A percentile compares a stretch with the other conserved stretches of the same genome.
phyloP scores from a whole-genome alignment of 306 rosid genomes.

The Rubus idaeus region DNA sequence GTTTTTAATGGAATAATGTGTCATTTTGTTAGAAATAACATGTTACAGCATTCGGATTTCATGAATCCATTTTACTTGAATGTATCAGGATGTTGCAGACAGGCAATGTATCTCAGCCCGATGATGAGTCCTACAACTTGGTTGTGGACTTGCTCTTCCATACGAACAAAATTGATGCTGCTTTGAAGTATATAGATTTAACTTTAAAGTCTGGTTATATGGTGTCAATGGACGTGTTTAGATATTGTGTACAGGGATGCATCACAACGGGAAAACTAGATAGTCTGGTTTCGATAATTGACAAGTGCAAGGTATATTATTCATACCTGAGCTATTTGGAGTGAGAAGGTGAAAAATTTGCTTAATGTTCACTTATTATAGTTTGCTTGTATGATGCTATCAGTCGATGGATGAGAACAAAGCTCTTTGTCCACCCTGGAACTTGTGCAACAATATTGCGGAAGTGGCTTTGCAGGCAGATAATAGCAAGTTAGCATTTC shows the following conservation, averaged over 20 bases:
- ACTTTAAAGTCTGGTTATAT: constrained; percentile 65
- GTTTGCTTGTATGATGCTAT: constrained; percentile 30
- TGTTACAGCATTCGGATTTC: neutral
- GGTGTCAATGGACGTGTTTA: constrained; percentile 60
- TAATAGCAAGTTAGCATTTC: constrained; percentile 76
- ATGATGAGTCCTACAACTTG: constrained; percentile 74
- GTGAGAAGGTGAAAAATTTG: constrained; percentile 15
- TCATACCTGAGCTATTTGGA: constrained; percentile 11
- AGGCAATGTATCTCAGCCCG: constrained; percentile 71
- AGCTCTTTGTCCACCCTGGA: constrained; percentile 92
- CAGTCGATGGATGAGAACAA: constrained; percentile 88
- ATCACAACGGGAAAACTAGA: constrained; percentile 64
- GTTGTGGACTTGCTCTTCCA: constrained; percentile 73
- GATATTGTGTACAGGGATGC: constrained; percentile 55
- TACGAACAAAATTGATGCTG: constrained; percentile 51
- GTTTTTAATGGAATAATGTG: too few species aligned
- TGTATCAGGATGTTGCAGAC: constrained; percentile 79
- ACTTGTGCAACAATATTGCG: constrained; percentile 58
- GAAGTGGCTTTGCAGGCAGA: constrained; percentile 64
- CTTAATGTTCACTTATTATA: constrained; percentile 25
- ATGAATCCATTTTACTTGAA: constrained; percentile 23
- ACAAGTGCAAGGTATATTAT: constrained; percentile 71
- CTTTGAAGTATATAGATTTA: constrained; percentile 68
- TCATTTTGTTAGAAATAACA: too few species aligned
- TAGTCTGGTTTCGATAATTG: constrained; percentile 66